These are phyloP conservation scores for Pichia sp. DNA, from an alignment of 1,139 yeast species.

Conservation along the genomic window DNA sequence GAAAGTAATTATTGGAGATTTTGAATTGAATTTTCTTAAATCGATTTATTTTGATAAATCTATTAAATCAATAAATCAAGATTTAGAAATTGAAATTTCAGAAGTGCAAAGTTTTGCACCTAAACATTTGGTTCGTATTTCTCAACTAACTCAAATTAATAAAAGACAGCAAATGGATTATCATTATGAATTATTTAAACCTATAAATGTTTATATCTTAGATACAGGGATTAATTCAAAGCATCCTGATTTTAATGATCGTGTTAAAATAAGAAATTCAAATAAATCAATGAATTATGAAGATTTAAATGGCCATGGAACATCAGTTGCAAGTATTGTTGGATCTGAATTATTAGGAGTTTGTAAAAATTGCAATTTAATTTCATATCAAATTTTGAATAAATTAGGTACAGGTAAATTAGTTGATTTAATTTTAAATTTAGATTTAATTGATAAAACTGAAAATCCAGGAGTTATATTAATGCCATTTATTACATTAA, in stretches of 20 bases:
- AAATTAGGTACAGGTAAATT: constrained; percentile 57
- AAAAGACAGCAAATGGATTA: constrained; percentile 22
- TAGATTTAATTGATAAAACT: constrained; percentile 52
- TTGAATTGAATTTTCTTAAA: constrained; percentile 18
- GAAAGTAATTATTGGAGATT: constrained; percentile 19
- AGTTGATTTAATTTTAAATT: constrained; percentile 56
- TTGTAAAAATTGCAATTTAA: constrained; percentile 55
- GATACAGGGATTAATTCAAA: constrained; percentile 53
- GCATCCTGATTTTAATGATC: constrained; percentile 46
- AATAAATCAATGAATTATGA: constrained; percentile 30
- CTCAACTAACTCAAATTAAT: constrained; percentile 20
- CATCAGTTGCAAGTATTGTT: constrained; percentile 81
- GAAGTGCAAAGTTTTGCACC: constrained; percentile 24
- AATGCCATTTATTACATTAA: constrained; percentile 65
- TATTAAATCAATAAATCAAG: constrained; percentile 15
- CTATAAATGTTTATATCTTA: constrained; percentile 62
- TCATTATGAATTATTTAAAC: constrained; percentile 43
- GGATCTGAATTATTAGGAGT: constrained; percentile 54
- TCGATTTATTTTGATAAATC: constrained; percentile 21
- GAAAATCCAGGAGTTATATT: constrained; percentile 53
- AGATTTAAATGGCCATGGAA: constrained; percentile 54
- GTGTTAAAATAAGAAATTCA: constrained; percentile 37
- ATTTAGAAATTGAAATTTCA: constrained; percentile 17
- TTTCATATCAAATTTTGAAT: constrained; percentile 66
- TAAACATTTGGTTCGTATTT: constrained; percentile 25